These are phyloP conservation scores for Fusarium verticillioides DNA, from an alignment of 2,329 filamentous ascomycete species.

Conservation along the genomic window DNA sequence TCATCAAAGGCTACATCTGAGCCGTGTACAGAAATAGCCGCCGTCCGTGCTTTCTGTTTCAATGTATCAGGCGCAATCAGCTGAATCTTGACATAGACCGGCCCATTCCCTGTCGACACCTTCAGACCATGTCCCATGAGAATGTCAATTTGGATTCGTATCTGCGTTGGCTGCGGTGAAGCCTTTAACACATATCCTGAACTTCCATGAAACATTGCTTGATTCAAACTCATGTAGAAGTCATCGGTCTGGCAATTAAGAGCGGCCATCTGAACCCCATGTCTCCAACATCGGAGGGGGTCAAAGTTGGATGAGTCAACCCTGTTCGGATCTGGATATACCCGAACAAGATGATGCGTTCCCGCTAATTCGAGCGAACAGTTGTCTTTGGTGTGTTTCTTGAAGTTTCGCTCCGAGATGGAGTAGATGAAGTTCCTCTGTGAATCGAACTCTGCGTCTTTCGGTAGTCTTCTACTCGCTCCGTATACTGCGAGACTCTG, in stretches of 20 bases:
- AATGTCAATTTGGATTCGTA: conserved; percentile 1
- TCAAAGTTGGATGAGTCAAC: conserved; percentile 30
- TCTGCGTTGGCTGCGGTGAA: neutral
- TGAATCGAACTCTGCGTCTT: neutral
- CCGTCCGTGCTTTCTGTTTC: neutral
- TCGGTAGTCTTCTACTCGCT: conserved; percentile 7
- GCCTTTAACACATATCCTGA: conserved; percentile 10
- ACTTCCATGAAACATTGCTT: conserved; percentile 14
- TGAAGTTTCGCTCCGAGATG: conserved; percentile 3
- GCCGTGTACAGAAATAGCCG: rapidly evolving
- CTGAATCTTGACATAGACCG: neutral
- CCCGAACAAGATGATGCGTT: conserved; percentile 4
- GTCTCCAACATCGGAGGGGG: conserved; percentile 11
- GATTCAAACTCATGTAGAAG: conserved; percentile 2
- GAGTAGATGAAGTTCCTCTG: conserved; percentile 24
- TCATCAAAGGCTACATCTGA: neutral
- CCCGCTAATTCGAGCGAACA: neutral
- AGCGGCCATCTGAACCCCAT: conserved; percentile 24
- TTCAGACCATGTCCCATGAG: neutral
- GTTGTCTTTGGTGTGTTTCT: neutral
- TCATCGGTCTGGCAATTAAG: conserved; percentile 27
- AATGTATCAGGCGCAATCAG: neutral
- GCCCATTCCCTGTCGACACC: rapidly evolving
- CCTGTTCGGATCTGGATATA: conserved; percentile 24
- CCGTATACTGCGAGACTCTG: conserved; percentile 23